These are phyloP conservation scores for Dipteronia sinensis DNA, from an alignment of 345 rosid species.

Conservation along the genomic window DNA sequence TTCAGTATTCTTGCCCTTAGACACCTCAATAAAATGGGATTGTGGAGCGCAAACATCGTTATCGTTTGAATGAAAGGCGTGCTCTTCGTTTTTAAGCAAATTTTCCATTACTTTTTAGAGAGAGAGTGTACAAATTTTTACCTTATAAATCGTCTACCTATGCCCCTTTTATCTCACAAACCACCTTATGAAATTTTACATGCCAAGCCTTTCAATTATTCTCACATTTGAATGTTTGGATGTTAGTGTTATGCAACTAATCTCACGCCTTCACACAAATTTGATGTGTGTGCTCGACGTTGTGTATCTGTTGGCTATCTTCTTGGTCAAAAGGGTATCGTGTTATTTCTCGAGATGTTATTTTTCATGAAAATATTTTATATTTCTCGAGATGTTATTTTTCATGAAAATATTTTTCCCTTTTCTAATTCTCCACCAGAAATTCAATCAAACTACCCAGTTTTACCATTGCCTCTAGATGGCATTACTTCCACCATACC, in stretches of 20 bases:
- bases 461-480: neutral
- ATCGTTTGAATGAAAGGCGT: neutral
- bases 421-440: neutral
- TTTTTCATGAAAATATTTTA: neutral
- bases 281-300: neutral
- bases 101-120: neutral
- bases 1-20: conserved; percentile 10
- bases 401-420: neutral
- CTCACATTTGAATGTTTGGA: neutral
- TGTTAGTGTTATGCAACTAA: neutral
- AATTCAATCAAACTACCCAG: neutral
- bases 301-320: conserved; percentile 5
- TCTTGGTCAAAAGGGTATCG: conserved; percentile 4
- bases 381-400: too few species aligned
- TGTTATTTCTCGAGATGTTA: neutral
- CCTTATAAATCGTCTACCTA: neutral
- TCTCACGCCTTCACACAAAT: neutral
- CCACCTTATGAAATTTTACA: neutral
- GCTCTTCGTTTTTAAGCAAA: neutral
- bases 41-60: conserved; percentile 5
- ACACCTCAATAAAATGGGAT: conserved; percentile 5
- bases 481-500: too few species aligned
- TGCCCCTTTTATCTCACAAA: neutral
- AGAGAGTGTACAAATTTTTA: neutral
- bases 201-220: neutral